These are phyloP conservation scores for Nemania sp. DNA, from an alignment of 2,329 filamentous ascomycete genomes.

Conservation along the genomic window DNA sequence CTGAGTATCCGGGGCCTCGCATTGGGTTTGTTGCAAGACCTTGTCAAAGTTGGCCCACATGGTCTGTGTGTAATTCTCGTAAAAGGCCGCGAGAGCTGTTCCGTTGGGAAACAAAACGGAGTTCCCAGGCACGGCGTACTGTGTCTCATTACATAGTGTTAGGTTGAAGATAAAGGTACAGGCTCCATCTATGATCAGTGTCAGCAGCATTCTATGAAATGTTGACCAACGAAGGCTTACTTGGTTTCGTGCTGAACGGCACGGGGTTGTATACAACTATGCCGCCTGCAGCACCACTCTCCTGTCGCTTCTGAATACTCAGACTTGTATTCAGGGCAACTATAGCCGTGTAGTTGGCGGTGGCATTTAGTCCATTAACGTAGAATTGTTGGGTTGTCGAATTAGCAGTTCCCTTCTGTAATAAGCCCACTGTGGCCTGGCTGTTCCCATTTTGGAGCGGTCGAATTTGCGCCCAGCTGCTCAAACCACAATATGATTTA, in stretches of 20 bases:
- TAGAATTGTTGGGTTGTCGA: conserved; percentile 88
- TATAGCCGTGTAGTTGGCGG: conserved; percentile 72
- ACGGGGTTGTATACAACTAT: conserved; percentile 73
- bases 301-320: conserved; percentile 51
- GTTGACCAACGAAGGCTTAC: conserved; percentile 49
- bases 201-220: neutral
- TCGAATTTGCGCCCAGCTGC: conserved; percentile 64
- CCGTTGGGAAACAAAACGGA: conserved; percentile 62
- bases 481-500: conserved; percentile 81
- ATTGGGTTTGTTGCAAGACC: conserved; percentile 81
- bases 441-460: conserved; percentile 56
- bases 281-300: conserved; percentile 64
- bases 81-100: conserved; percentile 67
- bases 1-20: conserved; percentile 72
- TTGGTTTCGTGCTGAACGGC: conserved; percentile 75
- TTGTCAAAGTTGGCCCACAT: conserved; percentile 81
- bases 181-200: conserved; percentile 28
- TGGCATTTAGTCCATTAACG: conserved; percentile 72
- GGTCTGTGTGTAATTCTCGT: conserved; percentile 72
- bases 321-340: conserved; percentile 60
- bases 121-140: conserved; percentile 89
- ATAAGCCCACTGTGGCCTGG: conserved; percentile 65
- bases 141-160: conserved; percentile 84
- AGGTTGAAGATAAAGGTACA: conserved; percentile 87
- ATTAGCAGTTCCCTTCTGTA: conserved; percentile 64